phyloP scores from a whole-genome alignment of 768 basidiomycete species.

The Tubosaeta sp. region DNA sequence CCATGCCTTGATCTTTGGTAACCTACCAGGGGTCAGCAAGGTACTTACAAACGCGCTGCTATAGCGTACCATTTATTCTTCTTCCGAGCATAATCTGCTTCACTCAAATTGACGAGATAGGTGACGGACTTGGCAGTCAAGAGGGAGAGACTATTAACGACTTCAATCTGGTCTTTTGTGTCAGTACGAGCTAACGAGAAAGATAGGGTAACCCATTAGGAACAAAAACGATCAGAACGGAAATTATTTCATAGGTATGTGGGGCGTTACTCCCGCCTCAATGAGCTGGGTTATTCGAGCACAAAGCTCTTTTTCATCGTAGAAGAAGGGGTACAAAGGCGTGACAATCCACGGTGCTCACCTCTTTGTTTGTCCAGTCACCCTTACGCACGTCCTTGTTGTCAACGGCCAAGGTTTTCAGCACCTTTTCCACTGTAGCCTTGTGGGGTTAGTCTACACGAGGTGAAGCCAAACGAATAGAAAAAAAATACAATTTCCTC shows the following conservation, averaged over 20 bases:
- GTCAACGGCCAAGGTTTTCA: slow-evolving; percentile 73
- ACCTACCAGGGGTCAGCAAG: slow-evolving; percentile 40
- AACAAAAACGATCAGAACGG: slow-evolving; percentile 35
- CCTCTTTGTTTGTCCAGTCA: slow-evolving; percentile 98
- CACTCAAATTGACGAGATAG: slow-evolving; percentile 96
- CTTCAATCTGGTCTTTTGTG: slow-evolving; percentile 61
- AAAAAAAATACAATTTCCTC: slow-evolving; percentile 77
- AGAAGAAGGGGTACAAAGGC: slow-evolving; percentile 4
- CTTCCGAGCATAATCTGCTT: slow-evolving; percentile 91
- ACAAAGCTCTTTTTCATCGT: slow-evolving; percentile 73
- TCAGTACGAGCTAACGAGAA: slow-evolving; percentile 5
- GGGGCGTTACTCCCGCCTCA: slow-evolving; percentile 93
- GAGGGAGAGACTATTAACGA: slow-evolving; percentile 83
- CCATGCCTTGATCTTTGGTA: slow-evolving; percentile 97
- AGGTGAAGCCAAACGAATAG: not conserved
- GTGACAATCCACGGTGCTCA: slow-evolving; percentile 31
- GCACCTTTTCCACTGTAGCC: slow-evolving; percentile 84
- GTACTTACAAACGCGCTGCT: not conserved
- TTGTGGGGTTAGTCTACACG: slow-evolving; percentile 29
- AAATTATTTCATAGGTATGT: slow-evolving; percentile 62
- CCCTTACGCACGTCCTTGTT: slow-evolving; percentile 88
- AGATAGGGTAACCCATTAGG: not conserved
- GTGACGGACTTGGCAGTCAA: slow-evolving; percentile 97
- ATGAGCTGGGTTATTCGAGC: slow-evolving; percentile 96
- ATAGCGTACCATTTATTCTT: slow-evolving; percentile 90